These are phyloP conservation scores for Penicillium dipodomyicola DNA, from an alignment of 495 filamentous ascomycete species.

Conservation along the genomic window DNA sequence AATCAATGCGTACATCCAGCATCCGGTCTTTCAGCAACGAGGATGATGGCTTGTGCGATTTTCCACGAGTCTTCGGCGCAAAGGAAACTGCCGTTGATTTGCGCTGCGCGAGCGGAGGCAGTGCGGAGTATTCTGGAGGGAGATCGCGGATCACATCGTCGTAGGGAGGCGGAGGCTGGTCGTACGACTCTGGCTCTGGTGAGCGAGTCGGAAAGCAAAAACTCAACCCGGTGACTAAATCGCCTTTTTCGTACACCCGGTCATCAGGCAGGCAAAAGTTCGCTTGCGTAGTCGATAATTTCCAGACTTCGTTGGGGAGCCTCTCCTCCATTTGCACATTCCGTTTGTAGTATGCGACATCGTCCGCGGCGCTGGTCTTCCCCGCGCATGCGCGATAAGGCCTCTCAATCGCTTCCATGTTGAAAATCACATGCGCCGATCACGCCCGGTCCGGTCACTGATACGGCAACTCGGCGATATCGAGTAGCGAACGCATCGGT, in stretches of 20 bases:
- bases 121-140: conserved; percentile 41
- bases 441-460: conserved; percentile 16
- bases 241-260: conserved; percentile 4
- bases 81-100: conserved; percentile 16
- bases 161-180: conserved; percentile 43
- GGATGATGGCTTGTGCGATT: conserved; percentile 36
- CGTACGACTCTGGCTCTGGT: conserved; percentile 23
- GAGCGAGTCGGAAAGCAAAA: conserved; percentile 8
- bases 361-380: background rate
- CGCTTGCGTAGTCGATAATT: background rate
- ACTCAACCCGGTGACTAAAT: conserved; percentile 18
- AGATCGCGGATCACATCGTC: conserved; percentile 41
- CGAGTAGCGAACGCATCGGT: conserved; percentile 23
- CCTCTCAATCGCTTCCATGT: conserved; percentile 19
- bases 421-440: conserved; percentile 20
- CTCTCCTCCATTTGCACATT: conserved; percentile 11
- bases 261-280: too few species aligned
- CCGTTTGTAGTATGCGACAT: conserved; percentile 2
- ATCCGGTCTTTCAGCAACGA: conserved; percentile 32
- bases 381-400: conserved; percentile 4
- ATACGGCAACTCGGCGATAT: conserved; percentile 12
- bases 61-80: conserved; percentile 24
- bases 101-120: conserved; percentile 32
- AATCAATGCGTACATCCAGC: conserved; percentile 44
- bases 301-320: conserved; percentile 20